Percentiles rank a stretch among this genome's conserved stretches.
Evolutionary conservation across 106 monocot genomes (phyloP).

Genomic region (Platanthera guangdongensis): DNA sequence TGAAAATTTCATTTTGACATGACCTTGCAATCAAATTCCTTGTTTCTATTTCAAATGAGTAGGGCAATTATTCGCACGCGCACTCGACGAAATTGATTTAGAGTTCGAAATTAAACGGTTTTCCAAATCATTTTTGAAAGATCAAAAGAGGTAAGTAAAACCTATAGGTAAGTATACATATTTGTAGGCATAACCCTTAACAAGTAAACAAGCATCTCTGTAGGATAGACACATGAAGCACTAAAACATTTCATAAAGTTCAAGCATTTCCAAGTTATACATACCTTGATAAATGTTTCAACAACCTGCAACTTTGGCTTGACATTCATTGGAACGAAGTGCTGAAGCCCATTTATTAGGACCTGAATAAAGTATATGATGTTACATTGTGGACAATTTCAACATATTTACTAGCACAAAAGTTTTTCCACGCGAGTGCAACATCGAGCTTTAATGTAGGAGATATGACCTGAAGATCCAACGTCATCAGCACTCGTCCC

Average conservation of each 20-base stretch:
- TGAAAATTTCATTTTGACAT: too few relatives aligned
- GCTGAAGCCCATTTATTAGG: slow-evolving; percentile 80
- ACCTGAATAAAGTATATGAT: slow-evolving; percentile 41
- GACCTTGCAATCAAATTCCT: too few relatives aligned
- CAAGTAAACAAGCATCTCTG: background rate
- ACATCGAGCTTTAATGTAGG: background rate
- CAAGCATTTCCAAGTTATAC: background rate
- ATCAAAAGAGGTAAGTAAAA: background rate
- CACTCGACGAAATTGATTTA: too few relatives aligned
- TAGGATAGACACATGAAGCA: background rate
- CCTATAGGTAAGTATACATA: background rate
- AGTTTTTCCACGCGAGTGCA: background rate
- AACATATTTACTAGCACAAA: background rate
- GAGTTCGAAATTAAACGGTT: too few relatives aligned
- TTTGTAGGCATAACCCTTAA: background rate
- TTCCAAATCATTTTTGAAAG: too few relatives aligned
- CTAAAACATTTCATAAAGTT: background rate
- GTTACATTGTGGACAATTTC: background rate
- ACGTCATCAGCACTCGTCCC: slow-evolving; percentile 89
- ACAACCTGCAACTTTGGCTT: slow-evolving; percentile 80
- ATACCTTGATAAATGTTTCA: slow-evolving; percentile 89
- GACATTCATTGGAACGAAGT: slow-evolving; percentile 67
- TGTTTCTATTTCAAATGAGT: too few relatives aligned
- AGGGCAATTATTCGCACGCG: too few relatives aligned
- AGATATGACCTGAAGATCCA: slow-evolving; percentile 81